Evolutionary conservation across 2,329 filamentous ascomycete species (phyloP).

Genomic region (Colletotrichum echinochloae): DNA sequence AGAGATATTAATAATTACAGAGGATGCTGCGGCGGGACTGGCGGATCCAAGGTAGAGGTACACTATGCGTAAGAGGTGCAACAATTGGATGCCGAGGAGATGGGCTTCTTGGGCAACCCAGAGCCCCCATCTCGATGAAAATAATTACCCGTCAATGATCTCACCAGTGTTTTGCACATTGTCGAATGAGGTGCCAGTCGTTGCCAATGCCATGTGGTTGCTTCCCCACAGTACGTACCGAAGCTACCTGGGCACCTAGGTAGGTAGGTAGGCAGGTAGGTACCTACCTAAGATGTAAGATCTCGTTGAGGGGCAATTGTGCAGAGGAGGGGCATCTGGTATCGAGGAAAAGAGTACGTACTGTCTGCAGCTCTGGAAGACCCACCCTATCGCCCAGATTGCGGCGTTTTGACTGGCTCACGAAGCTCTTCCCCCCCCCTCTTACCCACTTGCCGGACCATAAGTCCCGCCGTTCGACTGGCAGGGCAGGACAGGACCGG

Average conservation of each 20-base stretch:
- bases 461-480: slow-evolving; percentile 21
- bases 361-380: not conserved
- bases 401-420: not conserved
- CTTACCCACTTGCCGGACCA: slow-evolving; percentile 28
- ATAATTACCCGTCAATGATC: slow-evolving; percentile 37
- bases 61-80: not conserved
- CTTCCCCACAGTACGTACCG: too few relatives aligned
- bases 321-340: slow-evolving; percentile 6
- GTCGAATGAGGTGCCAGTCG: slow-evolving; percentile 29
- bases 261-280: too few relatives aligned
- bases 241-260: too few relatives aligned
- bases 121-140: slow-evolving; percentile 15
- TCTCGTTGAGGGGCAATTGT: slow-evolving; percentile 28
- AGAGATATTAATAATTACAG: not conserved
- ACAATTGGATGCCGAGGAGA: slow-evolving; percentile 6
- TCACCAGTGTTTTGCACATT: slow-evolving; percentile 15
- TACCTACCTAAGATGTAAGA: too few relatives aligned
- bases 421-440: not conserved
- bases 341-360: slow-evolving; percentile 11
- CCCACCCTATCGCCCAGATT: not conserved
- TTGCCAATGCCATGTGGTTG: slow-evolving; percentile 12
- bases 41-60: not conserved
- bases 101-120: not conserved
- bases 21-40: not conserved
- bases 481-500: not conserved